Percentiles rank a stretch among this genome's conserved stretches.
Evolutionary conservation across 2,329 filamentous ascomycete species (phyloP).

Genomic region (Penicillium freii): DNA sequence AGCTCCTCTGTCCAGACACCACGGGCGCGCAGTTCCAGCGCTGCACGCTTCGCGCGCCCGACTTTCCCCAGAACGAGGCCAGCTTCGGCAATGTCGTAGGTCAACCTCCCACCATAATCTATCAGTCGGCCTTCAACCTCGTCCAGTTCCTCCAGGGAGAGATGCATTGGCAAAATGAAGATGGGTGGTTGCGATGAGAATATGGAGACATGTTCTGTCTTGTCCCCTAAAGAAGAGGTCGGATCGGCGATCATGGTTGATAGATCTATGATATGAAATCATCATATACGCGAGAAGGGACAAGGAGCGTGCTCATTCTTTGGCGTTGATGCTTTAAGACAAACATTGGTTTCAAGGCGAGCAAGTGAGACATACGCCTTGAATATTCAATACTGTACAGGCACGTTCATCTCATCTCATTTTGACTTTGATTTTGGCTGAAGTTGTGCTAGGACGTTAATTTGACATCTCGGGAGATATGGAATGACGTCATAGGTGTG

Average conservation of each 20-base stretch:
- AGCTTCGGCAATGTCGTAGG: constrained; percentile 70
- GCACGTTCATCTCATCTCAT: background rate
- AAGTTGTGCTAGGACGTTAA: background rate
- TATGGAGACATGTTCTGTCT: constrained; percentile 8
- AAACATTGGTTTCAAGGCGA: background rate
- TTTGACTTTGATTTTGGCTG: background rate
- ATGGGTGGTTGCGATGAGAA: constrained; percentile 58
- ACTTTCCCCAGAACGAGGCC: constrained; percentile 73
- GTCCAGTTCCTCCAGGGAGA: constrained; percentile 62
- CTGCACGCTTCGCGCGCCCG: constrained; percentile 65
- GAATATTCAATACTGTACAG: background rate
- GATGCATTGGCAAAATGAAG: constrained; percentile 70
- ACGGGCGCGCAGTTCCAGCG: constrained; percentile 71
- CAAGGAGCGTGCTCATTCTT: background rate
- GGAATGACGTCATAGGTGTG: background rate
- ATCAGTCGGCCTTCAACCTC: constrained; percentile 63
- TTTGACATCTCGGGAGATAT: background rate
- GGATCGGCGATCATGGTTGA: background rate
- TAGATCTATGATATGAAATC: background rate
- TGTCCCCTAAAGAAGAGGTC: background rate
- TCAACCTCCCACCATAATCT: constrained; percentile 56
- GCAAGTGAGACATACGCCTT: background rate
- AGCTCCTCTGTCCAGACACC: constrained; percentile 54
- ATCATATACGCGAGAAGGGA: background rate
- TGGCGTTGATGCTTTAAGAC: background rate